Conservation (phyloP, 257 asterid genomes). For the Salvia miltiorrhiza region DNA sequence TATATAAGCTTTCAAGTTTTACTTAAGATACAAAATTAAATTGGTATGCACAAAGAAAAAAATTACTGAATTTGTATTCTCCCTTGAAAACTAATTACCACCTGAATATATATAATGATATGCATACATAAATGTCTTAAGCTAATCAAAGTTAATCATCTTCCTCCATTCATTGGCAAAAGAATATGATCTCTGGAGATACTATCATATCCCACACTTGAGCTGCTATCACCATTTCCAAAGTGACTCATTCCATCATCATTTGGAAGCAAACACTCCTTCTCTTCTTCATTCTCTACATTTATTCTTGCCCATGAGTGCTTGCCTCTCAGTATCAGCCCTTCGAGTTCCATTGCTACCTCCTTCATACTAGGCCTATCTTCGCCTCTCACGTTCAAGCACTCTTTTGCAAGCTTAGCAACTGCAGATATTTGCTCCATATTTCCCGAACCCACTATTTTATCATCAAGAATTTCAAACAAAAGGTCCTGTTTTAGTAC, state of each 20-base stretch:
- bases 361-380: constrained; percentile 42
- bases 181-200: background rate
- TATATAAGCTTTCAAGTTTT: too few relatives aligned
- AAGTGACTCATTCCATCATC: background rate
- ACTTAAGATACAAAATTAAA: too few relatives aligned
- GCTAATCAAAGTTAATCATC: background rate
- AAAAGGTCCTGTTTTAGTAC: background rate
- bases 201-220: background rate
- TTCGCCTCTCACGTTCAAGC: constrained; percentile 31
- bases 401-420: constrained; percentile 29
- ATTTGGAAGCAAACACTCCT: constrained; percentile 4
- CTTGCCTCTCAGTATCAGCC: constrained; percentile 10
- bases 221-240: background rate
- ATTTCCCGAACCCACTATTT: constrained; percentile 5
- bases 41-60: too few relatives aligned
- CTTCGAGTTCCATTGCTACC: constrained; percentile 30
- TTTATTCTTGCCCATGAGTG: constrained; percentile 10
- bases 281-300: constrained; percentile 2
- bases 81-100: too few relatives aligned
- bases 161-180: background rate
- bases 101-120: too few relatives aligned
- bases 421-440: constrained; percentile 21
- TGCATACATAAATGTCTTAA: too few relatives aligned
- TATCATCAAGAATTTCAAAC: constrained; percentile 22
- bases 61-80: too few relatives aligned